These are phyloP conservation scores for Aethionema arabicum DNA, from an alignment of 345 rosid genomes.

Conservation along the genomic window DNA sequence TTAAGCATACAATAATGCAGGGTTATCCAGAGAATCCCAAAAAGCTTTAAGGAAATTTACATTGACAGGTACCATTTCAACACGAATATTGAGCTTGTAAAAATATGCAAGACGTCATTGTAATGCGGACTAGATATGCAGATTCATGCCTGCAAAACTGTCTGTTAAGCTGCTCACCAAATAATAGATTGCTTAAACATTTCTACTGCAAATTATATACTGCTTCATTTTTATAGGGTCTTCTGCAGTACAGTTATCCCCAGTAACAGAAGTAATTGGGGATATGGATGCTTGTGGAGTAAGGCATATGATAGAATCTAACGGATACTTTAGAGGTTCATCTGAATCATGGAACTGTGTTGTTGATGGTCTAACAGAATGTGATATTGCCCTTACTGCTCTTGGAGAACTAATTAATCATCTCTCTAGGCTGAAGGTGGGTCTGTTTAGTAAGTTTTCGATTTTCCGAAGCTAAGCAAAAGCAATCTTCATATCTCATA, in stretches of 20 bases:
- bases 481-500: conserved; percentile 16
- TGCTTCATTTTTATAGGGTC: conserved; percentile 46
- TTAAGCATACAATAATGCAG: conserved; percentile 45
- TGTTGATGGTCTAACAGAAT: conserved; percentile 49
- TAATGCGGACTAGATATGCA: conserved; percentile 8
- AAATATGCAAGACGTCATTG: background rate
- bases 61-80: conserved; percentile 49
- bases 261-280: conserved; percentile 44
- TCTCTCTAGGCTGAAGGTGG: conserved; percentile 84
- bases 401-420: conserved; percentile 79
- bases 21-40: conserved; percentile 77
- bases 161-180: background rate
- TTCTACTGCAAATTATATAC: conserved; percentile 1
- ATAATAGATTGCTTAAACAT: conserved; percentile 9
- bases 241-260: conserved; percentile 58
- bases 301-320: conserved; percentile 58
- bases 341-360: conserved; percentile 50
- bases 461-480: conserved; percentile 15
- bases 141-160: conserved; percentile 7
- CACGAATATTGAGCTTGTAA: conserved; percentile 14
- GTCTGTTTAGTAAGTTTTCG: conserved; percentile 28
- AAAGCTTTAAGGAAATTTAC: conserved; percentile 80
- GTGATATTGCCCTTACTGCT: conserved; percentile 57
- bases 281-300: conserved; percentile 67
- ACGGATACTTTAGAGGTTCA: conserved; percentile 65